Evolutionary conservation across 345 rosid species (phyloP), one percentile per base, ranked within the genome.

Genomic region (Ceriops zippeliana): DNA sequence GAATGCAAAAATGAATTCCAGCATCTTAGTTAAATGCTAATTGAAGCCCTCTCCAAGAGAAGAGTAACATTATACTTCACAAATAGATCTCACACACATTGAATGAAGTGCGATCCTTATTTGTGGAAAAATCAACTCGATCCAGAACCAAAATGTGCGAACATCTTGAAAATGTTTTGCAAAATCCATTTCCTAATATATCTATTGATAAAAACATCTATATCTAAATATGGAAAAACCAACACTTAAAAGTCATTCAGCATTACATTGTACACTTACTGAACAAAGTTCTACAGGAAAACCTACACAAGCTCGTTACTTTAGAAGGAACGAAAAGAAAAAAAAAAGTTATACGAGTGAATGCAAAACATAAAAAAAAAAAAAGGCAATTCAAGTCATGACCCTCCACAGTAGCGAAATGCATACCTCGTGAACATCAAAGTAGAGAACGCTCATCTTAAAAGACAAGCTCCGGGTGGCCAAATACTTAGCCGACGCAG

Each of bases 361-460:
- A 34, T 7, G 13, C 24, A 53, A 21, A 4, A 20, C 27, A 21
- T 21, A 53, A n/a, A 1, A 21, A 27, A n/a, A 1, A 21, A 27
- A 53, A 53, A 52, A 22, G 57, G 24, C 20, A 52, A 52, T 32
- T 5, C 35, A 32, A 32, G 35, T 6, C 35, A 32, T 32, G 35
- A 32, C 35, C 35, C 35, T 32, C 35, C 35, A 32, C 7, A 5
- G 35, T 34, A 7, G 10, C 10, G 53, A 73, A 67, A 31, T 10
- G 28, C 73, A 64, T 74, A 95, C 99, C 90, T 89, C 83, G 0
- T 86, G 83, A 38, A 89, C 84, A 81, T 96, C 99, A 74, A 86
- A 96, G 76, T 96, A 96, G 63, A 96, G 89, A 75, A 96, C 99
- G 67, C 85, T 96, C 91, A 96, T 96, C 85, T 87, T 92, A 83